Evolutionary conservation across 805 yeast species (phyloP), one percentile per base, ranked within the genome.

Genomic region (Komagataella mondaviorum): DNA sequence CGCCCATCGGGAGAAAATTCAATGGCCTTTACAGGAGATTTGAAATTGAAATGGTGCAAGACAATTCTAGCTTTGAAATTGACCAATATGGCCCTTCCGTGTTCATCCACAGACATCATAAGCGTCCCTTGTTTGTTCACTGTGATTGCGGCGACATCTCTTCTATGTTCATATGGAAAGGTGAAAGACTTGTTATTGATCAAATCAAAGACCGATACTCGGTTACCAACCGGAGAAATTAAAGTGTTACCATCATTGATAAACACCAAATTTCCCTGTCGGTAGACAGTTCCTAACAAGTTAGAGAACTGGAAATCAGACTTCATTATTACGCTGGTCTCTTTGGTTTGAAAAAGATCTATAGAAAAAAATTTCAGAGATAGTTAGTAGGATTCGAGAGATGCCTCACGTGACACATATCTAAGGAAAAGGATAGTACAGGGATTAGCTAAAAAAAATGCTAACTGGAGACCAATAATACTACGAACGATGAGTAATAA

Each of bases 1-100:
- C 73, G 74, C 2, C 98, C 97, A 66, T 88, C 89, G 2, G 96
- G 93, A 50, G 96, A 81, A 66, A 93, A 93, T 60, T 83, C 78
- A 23, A 91, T 64, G 57, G 84, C 91, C 23, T 69, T 64, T 39
- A 91, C 95, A 48, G 67, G 71, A 22, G 85, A 95, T 63, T 84
- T 87, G 71, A 93, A 93, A 63, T 90, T 93, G 74, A 93, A 89
- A 67, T 93, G 95, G 63, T 93, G 96, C 54, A 93, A 70, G 12
- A 89, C 97, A 1, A 88, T 83, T 56, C 95, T 76, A 22, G 95
- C 76, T 46, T 75, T 76, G 62, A 85, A 90, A 61, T 93, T 93
- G 43, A 87, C 96, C 54, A 93, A 72, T 48, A 93, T 88, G 17
- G 96, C 97, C 58, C 97, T 76, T 0, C 99, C 99, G 59, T 88